Evolutionary conservation across 2,329 filamentous ascomycete species (phyloP), one percentile per base, ranked within the genome.

Genomic region (Exophiala lecanii-corni): DNA sequence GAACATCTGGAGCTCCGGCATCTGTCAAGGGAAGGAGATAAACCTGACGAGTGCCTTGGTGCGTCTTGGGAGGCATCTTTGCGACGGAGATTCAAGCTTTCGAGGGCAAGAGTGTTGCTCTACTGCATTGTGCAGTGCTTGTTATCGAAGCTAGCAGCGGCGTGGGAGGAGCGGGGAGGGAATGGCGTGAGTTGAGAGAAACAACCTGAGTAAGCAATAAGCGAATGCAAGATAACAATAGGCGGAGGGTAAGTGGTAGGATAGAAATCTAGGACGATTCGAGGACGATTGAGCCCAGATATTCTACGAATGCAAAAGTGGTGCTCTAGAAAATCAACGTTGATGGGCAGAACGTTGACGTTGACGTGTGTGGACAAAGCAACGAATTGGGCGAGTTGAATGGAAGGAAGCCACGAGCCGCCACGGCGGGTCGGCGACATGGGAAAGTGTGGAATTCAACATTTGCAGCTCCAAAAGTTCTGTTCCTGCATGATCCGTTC

Each of bases 11-110:
- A 55, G 88, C 89, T 57, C 94, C 92, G 68, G 91, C 79, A 68
- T 98, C 91, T 62, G 88, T 92, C 66, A 98, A 78, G 54, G 86
- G 86, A 51, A 98, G 77, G 59, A 94, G 72, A 70, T 96, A 94
- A 53, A 96, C 81, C 66, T 87, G 61, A 12, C 51, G 53, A 32
- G 38, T 51, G 28, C 46, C 43, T 26, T 56, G 53, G 21, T 42
- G 50, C 21, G 50, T 56, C 38, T 47, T 49, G 16, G 50, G 49
- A 47, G 54, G 50, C 52, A 54, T 54, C 21, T 41, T 46, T 15
- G 30, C 34, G 12, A 36, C 5, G 17, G 20, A 23, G 33, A 17
- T 26, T 12, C 12, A 18, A n/a, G 25, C 17, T 16, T 18, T n/a
- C n/a, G n/a, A n/a, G n/a, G n/a, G n/a, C n/a, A n/a, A n/a, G n/a